Percentiles rank a stretch among this genome's conserved stretches.
These are phyloP conservation scores for Pascua guehoae DNA, from an alignment of 1,284 basidiomycete species.

Conservation along the genomic window DNA sequence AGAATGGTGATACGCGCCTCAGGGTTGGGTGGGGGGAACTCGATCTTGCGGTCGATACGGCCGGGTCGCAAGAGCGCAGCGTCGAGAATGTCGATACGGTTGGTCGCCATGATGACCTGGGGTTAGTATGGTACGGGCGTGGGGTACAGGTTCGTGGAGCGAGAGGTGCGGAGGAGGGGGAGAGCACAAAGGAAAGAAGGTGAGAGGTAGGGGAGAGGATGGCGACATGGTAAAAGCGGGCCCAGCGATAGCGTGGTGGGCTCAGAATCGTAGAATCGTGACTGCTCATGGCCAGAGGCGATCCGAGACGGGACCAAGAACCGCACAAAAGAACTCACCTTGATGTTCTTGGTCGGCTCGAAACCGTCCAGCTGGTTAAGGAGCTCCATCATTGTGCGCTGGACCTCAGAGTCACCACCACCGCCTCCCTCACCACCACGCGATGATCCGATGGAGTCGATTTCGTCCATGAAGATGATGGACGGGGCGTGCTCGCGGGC, in stretches of 20 bases:
- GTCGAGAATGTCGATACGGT: slow-evolving; percentile 97
- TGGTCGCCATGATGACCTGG: slow-evolving; percentile 93
- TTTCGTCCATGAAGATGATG: slow-evolving; percentile 99
- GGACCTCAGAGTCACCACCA: slow-evolving; percentile 91
- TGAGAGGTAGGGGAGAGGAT: too few relatives aligned
- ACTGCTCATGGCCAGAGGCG: background rate
- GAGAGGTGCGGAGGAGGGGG: too few relatives aligned
- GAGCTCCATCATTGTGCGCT: slow-evolving; percentile 95
- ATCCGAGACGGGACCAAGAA: too few relatives aligned
- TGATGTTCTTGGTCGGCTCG: slow-evolving; percentile 97
- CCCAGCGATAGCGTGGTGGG: too few relatives aligned
- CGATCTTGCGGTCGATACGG: slow-evolving; percentile 97
- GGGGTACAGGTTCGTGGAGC: background rate
- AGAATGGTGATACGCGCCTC: slow-evolving; percentile 96
- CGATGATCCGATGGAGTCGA: slow-evolving; percentile 94
- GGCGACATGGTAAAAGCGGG: too few relatives aligned
- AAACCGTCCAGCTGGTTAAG: slow-evolving; percentile 97
- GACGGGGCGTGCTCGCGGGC: slow-evolving; percentile 97
- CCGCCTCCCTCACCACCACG: slow-evolving; percentile 84
- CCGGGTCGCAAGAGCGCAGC: slow-evolving; percentile 90
- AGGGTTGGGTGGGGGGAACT: slow-evolving; percentile 97
- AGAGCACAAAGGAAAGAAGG: too few relatives aligned
- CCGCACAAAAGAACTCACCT: slow-evolving; percentile 53
- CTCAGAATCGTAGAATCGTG: too few relatives aligned
- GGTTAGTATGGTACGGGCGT: background rate